Percentiles rank a stretch among this genome's conserved stretches.
These are phyloP conservation scores for Termitomyces titanicus DNA, from an alignment of 768 basidiomycete genomes.

Conservation along the genomic window DNA sequence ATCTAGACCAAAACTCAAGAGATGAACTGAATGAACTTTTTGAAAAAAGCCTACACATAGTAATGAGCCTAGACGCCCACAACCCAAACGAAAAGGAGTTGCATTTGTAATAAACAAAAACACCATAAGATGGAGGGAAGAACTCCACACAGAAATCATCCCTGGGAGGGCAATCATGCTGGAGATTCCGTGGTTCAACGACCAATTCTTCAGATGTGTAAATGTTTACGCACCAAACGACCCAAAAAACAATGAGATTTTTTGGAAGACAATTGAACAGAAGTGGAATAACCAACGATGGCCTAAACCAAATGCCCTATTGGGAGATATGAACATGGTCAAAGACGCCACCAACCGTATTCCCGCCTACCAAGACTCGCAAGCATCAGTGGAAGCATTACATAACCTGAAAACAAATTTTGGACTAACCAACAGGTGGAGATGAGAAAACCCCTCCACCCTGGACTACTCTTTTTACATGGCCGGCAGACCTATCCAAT, in stretches of 20 bases:
- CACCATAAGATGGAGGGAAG: slow-evolving; percentile 13
- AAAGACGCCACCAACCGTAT: slow-evolving; percentile 34
- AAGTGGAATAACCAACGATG: neutral
- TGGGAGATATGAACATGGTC: slow-evolving; percentile 39
- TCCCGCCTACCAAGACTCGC: slow-evolving; percentile 20
- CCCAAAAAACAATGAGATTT: neutral
- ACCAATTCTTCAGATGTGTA: neutral
- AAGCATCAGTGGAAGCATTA: neutral
- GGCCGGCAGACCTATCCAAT: neutral
- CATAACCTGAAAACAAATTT: neutral
- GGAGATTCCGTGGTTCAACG: slow-evolving; percentile 14
- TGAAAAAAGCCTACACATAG: no score
- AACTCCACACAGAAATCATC: slow-evolving; percentile 10
- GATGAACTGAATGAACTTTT: slow-evolving; percentile 5
- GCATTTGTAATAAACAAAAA: slow-evolving; percentile 31
- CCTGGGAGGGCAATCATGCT: slow-evolving; percentile 17
- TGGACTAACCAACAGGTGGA: slow-evolving; percentile 2
- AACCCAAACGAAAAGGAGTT: slow-evolving; percentile 25
- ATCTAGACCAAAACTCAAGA: slow-evolving; percentile 18
- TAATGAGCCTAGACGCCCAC: slow-evolving; percentile 16
- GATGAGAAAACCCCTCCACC: neutral
- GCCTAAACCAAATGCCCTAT: slow-evolving; percentile 25
- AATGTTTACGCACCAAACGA: neutral
- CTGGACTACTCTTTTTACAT: neutral
- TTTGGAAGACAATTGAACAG: neutral